phyloP scores from a whole-genome alignment of 1,284 basidiomycete genomes.

The Heterobasidion occidentale region DNA sequence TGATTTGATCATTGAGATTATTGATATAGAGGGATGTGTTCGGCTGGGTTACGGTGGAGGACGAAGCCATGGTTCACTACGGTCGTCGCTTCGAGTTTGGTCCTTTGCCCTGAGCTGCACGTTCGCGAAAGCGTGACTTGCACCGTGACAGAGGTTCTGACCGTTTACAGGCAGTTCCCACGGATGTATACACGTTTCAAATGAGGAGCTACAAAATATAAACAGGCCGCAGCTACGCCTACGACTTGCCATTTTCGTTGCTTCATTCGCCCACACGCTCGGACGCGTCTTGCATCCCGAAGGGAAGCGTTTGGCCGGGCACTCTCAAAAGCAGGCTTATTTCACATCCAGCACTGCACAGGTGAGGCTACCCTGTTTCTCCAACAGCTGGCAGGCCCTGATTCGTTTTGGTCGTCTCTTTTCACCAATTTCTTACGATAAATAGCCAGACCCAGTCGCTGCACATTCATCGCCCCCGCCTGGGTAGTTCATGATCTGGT shows the following conservation, averaged over 20 bases:
- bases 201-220: neutral
- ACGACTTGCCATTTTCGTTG: neutral
- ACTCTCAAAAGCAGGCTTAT: neutral
- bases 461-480: neutral
- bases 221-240: neutral
- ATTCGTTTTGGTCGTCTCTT: neutral
- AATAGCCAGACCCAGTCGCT: neutral
- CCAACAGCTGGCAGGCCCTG: neutral
- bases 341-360: neutral
- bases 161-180: conserved; percentile 1
- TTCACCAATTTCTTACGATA: neutral
- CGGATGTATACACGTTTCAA: conserved; percentile 5
- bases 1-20: conserved; percentile 91
- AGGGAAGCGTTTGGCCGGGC: neutral
- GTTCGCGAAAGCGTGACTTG: conserved; percentile 7
- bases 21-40: conserved; percentile 91
- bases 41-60: conserved; percentile 47
- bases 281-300: neutral
- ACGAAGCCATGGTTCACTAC: conserved; percentile 27
- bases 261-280: neutral
- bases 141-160: neutral
- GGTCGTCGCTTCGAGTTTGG: neutral
- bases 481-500: conserved; percentile 7
- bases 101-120: neutral
- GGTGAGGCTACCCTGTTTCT: neutral